A percentile compares a stretch with the other conserved stretches of the same genome.
These are phyloP conservation scores for Boletus eberwhitei DNA, from an alignment of 768 basidiomycete species.

Conservation along the genomic window DNA sequence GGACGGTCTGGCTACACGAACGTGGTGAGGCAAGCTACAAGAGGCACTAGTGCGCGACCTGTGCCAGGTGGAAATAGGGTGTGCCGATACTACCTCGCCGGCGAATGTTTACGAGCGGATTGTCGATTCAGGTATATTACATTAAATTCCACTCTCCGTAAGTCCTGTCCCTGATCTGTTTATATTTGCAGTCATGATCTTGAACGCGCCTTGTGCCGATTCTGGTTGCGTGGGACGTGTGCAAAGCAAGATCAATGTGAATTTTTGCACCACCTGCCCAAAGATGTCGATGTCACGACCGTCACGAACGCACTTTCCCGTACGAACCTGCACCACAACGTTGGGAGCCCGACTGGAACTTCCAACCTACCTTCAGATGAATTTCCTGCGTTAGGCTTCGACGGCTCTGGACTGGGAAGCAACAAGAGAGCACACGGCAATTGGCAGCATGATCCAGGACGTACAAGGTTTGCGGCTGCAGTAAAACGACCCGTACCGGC, in stretches of 20 bases:
- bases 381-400: conserved; percentile 65
- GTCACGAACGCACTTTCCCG: conserved; percentile 66
- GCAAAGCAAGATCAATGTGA: conserved; percentile 97
- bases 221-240: conserved; percentile 97
- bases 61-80: conserved; percentile 62
- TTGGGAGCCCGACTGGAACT: conserved; percentile 37
- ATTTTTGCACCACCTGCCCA: conserved; percentile 89
- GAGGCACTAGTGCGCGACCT: conserved; percentile 31
- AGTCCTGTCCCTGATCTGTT: conserved; percentile 10
- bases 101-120: conserved; percentile 93
- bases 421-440: conserved; percentile 42
- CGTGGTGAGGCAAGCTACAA: conserved; percentile 17
- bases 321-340: conserved; percentile 50
- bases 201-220: conserved; percentile 90
- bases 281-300: conserved; percentile 75
- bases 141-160: not conserved
- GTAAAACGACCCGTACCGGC: conserved; percentile 64
- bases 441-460: conserved; percentile 69
- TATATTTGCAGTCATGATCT: conserved; percentile 73
- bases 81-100: conserved; percentile 94
- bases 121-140: conserved; percentile 88
- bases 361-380: conserved; percentile 45
- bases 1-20: conserved; percentile 39
- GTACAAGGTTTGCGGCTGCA: conserved; percentile 87
- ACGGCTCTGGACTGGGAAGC: conserved; percentile 36